Base-by-base conservation (phyloP, 495 filamentous ascomycete species). In the Tetracladium marchalianum region DNA sequence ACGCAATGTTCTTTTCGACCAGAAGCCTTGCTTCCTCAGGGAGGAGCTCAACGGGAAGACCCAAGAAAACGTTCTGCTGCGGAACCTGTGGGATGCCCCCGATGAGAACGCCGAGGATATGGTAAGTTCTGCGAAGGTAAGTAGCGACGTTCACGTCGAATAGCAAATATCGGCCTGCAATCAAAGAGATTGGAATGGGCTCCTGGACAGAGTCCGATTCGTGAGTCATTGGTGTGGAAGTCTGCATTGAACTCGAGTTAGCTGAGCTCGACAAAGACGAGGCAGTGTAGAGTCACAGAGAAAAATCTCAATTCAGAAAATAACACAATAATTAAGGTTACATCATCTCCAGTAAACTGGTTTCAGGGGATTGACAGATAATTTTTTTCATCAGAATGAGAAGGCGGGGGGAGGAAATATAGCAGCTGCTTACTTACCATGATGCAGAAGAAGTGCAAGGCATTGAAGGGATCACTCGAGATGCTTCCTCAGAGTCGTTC, bases 321-420 rank as follows among this genome's bases (percentile, higher is more conserved):
- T 61, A 68, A 60, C 64, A 59, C 50, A 50, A 47, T 48, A 57
- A 54, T 43, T 58, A 59, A 44, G 62, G 54, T n/a, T 58, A 50
- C 52, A 55, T 56, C 56, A 59, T 51, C 8, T 49, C 64, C 64
- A 66, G 53, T 53, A 18, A 47, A 42, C 47, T 54, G 52, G 52
- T 49, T 58, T 89, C 84, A 85, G 84, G 70, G 80, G 84, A 90
- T 90, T 90, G 84, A 90, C 84, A 90, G 84, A 89, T 89, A 73
- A 68, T 65, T 73, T 56, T 59, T 77, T 67, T 85, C 85, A 87
- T 85, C 82, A 84, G 84, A 67, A 66, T 66, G 68, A 61, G 18
- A 13, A 37, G 43, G 39, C 49, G 55, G 60, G 41, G 37, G 34
- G 49, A 57, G 38, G 42, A 58, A 50, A 45, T 46, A 56, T 56